Evolutionary conservation across 140 eudicot species (phyloP), one percentile per base, ranked within the genome.

Genomic region (Artemisia princeps): DNA sequence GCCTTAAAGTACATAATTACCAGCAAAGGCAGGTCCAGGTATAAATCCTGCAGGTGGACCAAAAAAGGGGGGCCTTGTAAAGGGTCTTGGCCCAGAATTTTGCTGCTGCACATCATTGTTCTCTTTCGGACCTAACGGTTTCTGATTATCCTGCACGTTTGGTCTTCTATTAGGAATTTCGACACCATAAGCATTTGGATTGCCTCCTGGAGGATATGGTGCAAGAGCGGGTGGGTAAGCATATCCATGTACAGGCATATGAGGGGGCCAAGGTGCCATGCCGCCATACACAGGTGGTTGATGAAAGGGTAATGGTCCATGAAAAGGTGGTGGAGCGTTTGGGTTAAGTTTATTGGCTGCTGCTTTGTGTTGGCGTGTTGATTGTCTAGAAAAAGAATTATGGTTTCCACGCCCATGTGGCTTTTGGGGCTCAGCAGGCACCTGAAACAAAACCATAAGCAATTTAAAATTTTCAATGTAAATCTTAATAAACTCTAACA

Each of bases 41-140:
- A 87, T 65, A 73, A 80, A 84, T 65, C 82, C 89, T 1, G 88
- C 81, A 72, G 86, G 72, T 60, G 84, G 94, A 68, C 80, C 85
- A 40, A 75, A 74, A 83, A 77, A 73, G 9, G 91, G 91, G 55
- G 91, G 87, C 76, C 94, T 79, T 52, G 76, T 45, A 30, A 84
- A 85, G 72, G 83, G 81, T 66, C 94, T 77, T 3, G 87, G 88
- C n/a, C 83, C 91, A 79, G 84, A 22, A 19, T 22, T 63, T 82
- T 56, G 68, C 62, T 69, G 92, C 13, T 62, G 91, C 72, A 77
- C 40, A 45, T 69, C 77, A 54, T 74, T 54, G 55, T 71, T 77
- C 62, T 84, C 79, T 16, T 77, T 78, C 17, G 84, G 49, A 66
- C 80, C 89, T 64, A 70, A 81, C 17, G 89, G 74, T 54, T 73